Evolutionary conservation across 192 early-diverging fungal species (phyloP), one percentile per base, ranked within the genome.

Genomic region (Spinellus fusiger): DNA sequence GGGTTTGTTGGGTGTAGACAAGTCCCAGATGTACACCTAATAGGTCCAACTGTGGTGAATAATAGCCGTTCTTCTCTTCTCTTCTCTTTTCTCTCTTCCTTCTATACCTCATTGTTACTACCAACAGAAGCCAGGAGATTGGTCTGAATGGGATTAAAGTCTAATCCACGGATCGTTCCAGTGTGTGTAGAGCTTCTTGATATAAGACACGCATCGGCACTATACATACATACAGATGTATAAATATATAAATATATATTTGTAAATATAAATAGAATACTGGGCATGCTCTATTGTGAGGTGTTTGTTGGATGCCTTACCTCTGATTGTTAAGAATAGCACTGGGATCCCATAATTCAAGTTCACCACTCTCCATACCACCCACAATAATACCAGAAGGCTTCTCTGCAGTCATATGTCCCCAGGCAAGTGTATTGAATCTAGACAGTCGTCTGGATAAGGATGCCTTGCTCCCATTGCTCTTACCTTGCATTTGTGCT

Each of bases 391-490:
- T 77, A 49, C 95, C 93, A 46, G 83, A 73, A 31, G 85, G 70
- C 32, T 78, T 68, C 40, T 75, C 69, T 25, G 64, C 37, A 12
- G 69, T 70, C 38, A 65, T 65, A 54, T 66, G 68, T 26, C 78
- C 81, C 93, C 96, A 99, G 8, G 89, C 90, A 44, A 99, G 73
- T 0, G 92, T 87, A 73, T 96, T 92, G 76, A 99, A 99, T 73
- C 85, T 86, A 54, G 5, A 25, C 8, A 16, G n/a, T 47, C 4
- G 22, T n/a, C 33, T 16, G 16, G 25, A 18, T 31, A 31, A 51
- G 23, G 25, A n/a, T 29, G 25, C 8, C 20, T 33, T 44, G 7
- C 18, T 55, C 23, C 23, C n/a, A 6, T 49, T 37, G 20, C 34
- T 10, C 28, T 52, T 80, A 90, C 90, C 89, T 86, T 22, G 88